A percentile compares a stretch with the other conserved stretches of the same genome.
These are phyloP conservation scores for Cytospora piceae DNA, from an alignment of 2,329 filamentous ascomycete species.

Conservation along the genomic window DNA sequence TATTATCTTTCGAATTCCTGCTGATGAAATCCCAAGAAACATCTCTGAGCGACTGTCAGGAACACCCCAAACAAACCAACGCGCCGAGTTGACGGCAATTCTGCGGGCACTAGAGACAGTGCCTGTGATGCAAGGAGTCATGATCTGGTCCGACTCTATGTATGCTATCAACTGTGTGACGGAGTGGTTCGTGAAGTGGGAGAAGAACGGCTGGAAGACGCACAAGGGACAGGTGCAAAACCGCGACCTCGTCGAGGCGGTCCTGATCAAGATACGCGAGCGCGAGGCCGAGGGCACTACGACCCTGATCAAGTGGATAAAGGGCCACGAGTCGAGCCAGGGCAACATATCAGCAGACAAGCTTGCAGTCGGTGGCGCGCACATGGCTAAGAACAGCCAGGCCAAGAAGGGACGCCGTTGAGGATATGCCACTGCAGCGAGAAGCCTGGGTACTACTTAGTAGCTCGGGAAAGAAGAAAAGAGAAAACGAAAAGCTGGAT, in stretches of 20 bases:
- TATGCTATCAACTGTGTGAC: slow-evolving; percentile 91
- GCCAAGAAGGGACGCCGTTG: slow-evolving; percentile 22
- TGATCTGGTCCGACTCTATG: slow-evolving; percentile 85
- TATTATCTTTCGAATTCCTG: background rate
- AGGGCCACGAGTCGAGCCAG: slow-evolving; percentile 73
- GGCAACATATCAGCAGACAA: slow-evolving; percentile 83
- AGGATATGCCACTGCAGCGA: background rate
- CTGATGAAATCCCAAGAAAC: slow-evolving; percentile 48
- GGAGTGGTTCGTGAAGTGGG: slow-evolving; percentile 81
- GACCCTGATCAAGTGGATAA: slow-evolving; percentile 85
- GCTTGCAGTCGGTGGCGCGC: slow-evolving; percentile 71
- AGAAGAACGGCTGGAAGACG: slow-evolving; percentile 77
- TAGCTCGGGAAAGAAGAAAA: background rate
- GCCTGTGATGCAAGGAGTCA: slow-evolving; percentile 67
- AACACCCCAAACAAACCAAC: slow-evolving; percentile 85
- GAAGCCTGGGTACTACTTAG: background rate
- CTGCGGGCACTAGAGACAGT: slow-evolving; percentile 79
- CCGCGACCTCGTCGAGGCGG: slow-evolving; percentile 76
- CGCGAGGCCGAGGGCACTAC: slow-evolving; percentile 61
- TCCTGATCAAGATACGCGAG: slow-evolving; percentile 72
- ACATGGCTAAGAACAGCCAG: slow-evolving; percentile 18
- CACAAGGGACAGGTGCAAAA: slow-evolving; percentile 79
- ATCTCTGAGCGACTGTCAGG: slow-evolving; percentile 78
- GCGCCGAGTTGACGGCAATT: slow-evolving; percentile 91
- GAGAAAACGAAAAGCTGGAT: background rate